A percentile compares a stretch with the other conserved stretches of the same genome.
phyloP scores from a whole-genome alignment of 352 stramenopile genomes.

The Pythium dissimile region DNA sequence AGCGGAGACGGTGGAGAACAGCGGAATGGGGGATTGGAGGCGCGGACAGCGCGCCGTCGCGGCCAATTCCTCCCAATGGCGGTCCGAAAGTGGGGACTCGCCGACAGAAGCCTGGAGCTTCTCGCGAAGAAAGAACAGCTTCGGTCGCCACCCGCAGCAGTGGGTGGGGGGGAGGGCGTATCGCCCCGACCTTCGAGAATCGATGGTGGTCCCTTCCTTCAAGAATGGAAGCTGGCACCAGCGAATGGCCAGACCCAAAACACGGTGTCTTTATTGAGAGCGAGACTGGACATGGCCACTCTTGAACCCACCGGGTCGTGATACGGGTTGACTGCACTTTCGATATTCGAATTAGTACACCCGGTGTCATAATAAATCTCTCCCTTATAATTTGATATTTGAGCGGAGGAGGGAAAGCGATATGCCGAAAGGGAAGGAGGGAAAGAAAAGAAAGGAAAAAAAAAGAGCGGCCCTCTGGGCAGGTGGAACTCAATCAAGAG shows the following conservation, averaged over 20 bases:
- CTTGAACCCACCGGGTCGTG: slow-evolving; percentile 9
- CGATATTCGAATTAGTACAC: slow-evolving; percentile 14
- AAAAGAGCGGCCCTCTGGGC: slow-evolving; percentile 12
- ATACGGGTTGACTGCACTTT: slow-evolving; percentile 8
- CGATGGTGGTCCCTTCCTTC: slow-evolving; percentile 16
- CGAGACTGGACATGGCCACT: not conserved
- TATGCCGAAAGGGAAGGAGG: slow-evolving; percentile 15
- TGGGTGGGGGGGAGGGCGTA: slow-evolving; percentile 9
- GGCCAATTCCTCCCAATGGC: slow-evolving; percentile 11
- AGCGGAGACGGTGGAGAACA: not conserved
- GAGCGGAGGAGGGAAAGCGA: not conserved
- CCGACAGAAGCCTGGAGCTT: slow-evolving; percentile 8
- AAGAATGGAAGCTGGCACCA: slow-evolving; percentile 27
- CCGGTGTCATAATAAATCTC: not conserved
- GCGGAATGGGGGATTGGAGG: not conserved
- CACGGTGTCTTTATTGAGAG: slow-evolving; percentile 12
- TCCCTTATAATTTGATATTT: slow-evolving; percentile 17
- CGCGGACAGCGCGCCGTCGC: not conserved
- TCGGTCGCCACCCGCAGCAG: slow-evolving; percentile 5
- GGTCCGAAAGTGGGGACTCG: slow-evolving; percentile 15
- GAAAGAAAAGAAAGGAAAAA: slow-evolving; percentile 24
- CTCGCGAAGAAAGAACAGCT: slow-evolving; percentile 27
- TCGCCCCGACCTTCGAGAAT: slow-evolving; percentile 9
- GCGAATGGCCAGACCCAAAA: slow-evolving; percentile 8
- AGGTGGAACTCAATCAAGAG: slow-evolving; percentile 12